These are phyloP conservation scores for Primulina eburnea DNA, from an alignment of 257 asterid species.

Conservation along the genomic window DNA sequence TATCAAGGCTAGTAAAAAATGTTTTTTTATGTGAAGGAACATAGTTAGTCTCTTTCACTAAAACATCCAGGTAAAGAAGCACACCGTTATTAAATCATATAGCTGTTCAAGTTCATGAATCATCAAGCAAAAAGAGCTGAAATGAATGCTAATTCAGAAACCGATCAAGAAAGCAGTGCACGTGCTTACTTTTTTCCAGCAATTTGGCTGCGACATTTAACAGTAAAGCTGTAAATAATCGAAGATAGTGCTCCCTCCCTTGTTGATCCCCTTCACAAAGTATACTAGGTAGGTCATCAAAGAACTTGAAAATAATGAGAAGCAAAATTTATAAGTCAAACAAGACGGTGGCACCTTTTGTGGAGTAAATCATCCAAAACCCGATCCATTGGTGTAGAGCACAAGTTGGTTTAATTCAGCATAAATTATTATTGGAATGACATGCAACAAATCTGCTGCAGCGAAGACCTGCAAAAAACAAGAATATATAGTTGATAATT, in stretches of 20 bases:
- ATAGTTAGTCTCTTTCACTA: no score
- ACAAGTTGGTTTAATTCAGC: background rate
- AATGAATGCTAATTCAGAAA: background rate
- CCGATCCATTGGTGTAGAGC: slow-evolving; percentile 24
- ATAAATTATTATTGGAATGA: slow-evolving; percentile 8
- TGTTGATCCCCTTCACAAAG: slow-evolving; percentile 27
- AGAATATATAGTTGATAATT: background rate
- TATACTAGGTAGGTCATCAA: background rate
- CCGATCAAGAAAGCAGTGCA: background rate
- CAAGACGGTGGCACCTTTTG: slow-evolving; percentile 27
- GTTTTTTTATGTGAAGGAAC: background rate
- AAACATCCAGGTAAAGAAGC: background rate
- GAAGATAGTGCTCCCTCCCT: slow-evolving; percentile 32
- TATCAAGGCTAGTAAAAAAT: background rate
- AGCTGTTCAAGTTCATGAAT: background rate
- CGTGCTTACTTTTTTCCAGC: slow-evolving; percentile 22
- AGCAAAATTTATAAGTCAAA: background rate
- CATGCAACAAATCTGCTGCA: slow-evolving; percentile 1
- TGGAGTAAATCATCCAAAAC: slow-evolving; percentile 28
- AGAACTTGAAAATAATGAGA: background rate
- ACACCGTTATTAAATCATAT: background rate
- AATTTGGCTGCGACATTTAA: slow-evolving; percentile 24
- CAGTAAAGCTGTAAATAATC: slow-evolving; percentile 20
- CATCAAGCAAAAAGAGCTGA: background rate
- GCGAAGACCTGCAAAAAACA: slow-evolving; percentile 1